These are phyloP conservation scores for Hypoxylon sp. DNA, from an alignment of 2,329 filamentous ascomycete genomes.

Conservation along the genomic window DNA sequence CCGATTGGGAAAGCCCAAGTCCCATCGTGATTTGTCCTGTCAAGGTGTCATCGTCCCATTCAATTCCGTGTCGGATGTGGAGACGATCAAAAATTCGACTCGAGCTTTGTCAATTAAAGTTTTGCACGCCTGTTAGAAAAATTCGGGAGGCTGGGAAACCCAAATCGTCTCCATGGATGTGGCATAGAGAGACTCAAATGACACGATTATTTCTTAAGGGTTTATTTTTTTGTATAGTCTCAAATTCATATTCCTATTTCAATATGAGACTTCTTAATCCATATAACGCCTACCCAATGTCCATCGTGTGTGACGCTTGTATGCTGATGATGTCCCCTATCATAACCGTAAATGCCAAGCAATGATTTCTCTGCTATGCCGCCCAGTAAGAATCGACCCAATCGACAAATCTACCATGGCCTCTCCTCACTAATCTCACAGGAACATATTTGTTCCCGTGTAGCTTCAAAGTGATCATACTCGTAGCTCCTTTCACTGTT, in stretches of 20 bases:
- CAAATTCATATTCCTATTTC: neutral
- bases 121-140: conserved; percentile 6
- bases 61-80: conserved; percentile 27
- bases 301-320: conserved; percentile 1
- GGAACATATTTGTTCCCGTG: conserved; percentile 72
- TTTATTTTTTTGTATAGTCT: neutral
- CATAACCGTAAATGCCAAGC: conserved; percentile 6
- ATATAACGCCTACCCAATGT: conserved; percentile 3
- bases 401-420: conserved; percentile 76
- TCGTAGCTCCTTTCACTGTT: conserved; percentile 69
- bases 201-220: neutral
- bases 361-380: conserved; percentile 1
- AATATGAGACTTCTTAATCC: neutral
- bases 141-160: conserved; percentile 35
- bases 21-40: conserved; percentile 23
- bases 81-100: conserved; percentile 16
- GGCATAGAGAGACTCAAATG: neutral
- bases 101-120: conserved; percentile 20
- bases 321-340: conserved; percentile 18
- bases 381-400: conserved; percentile 46
- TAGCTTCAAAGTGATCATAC: conserved; percentile 81
- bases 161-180: neutral
- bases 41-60: conserved; percentile 44
- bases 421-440: conserved; percentile 77
- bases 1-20: conserved; percentile 30